Evolutionary conservation across 306 rosid species (phyloP).

Genomic region (Canavalia gladiata): DNA sequence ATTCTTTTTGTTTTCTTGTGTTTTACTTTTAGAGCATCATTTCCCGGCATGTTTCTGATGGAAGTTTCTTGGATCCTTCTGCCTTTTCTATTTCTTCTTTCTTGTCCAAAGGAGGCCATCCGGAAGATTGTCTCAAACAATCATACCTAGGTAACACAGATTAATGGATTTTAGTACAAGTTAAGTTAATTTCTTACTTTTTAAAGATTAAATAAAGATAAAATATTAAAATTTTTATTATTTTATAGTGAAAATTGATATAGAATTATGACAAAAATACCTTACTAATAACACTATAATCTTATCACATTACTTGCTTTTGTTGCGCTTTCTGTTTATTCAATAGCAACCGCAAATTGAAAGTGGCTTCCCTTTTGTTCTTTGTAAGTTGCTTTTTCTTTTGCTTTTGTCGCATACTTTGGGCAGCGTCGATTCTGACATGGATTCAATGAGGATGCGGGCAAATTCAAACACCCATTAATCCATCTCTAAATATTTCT

Average conservation of each 20-base stretch:
- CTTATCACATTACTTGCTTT: neutral
- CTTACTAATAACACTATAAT: no score
- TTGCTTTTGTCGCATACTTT: neutral
- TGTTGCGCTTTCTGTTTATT: neutral
- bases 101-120: neutral
- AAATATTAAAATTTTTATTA: neutral
- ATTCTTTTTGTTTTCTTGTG: slow-evolving; percentile 23
- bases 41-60: slow-evolving; percentile 21
- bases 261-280: no score
- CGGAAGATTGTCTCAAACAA: neutral
- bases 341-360: slow-evolving; percentile 9
- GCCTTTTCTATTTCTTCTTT: slow-evolving; percentile 39
- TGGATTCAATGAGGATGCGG: no score
- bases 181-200: neutral
- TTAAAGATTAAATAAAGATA: neutral
- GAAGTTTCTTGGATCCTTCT: slow-evolving; percentile 45
- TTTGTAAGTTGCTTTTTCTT: neutral
- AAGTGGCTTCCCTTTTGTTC: slow-evolving; percentile 15
- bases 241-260: neutral
- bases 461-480: neutral
- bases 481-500: neutral
- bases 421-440: no score
- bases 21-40: slow-evolving; percentile 9
- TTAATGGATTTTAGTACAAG: neutral
- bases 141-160: neutral